phyloP scores from a whole-genome alignment of 352 stramenopile species.

The Thraustotheca clavata region DNA sequence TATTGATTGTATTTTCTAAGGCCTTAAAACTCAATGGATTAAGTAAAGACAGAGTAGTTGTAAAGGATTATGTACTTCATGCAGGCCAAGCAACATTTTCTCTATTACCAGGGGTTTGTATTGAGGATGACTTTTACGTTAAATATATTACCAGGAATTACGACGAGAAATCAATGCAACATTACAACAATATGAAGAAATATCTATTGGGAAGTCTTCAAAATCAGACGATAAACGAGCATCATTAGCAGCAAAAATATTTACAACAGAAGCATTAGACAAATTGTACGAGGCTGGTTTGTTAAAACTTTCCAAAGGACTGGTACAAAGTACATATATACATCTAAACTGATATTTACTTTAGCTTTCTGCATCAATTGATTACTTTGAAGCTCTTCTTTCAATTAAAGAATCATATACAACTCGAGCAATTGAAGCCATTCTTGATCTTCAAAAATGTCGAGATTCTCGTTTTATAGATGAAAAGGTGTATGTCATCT shows the following conservation, averaged over 20 bases:
- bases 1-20: not conserved
- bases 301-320: constrained; percentile 30
- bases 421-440: constrained; percentile 41
- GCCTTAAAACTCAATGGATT: not conserved
- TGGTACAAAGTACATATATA: not conserved
- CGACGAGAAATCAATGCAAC: not conserved
- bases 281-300: constrained; percentile 49
- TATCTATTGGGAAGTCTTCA: not conserved
- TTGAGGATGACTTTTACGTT: not conserved
- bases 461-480: constrained; percentile 46
- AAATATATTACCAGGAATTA: not conserved
- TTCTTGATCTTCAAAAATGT: constrained; percentile 46
- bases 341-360: not conserved
- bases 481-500: constrained; percentile 33
- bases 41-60: not conserved
- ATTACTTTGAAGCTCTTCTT: constrained; percentile 41
- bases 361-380: constrained; percentile 31
- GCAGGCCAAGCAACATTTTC: constrained; percentile 7
- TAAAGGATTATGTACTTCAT: constrained; percentile 1
- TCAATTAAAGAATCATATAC: constrained; percentile 47
- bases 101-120: not conserved
- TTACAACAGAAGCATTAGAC: constrained; percentile 28
- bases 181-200: not conserved
- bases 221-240: not conserved
- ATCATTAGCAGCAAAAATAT: not conserved